Evolutionary conservation across 768 basidiomycete species (phyloP), one percentile per base, ranked within the genome.

Genomic region (Strobilomyces confusus): DNA sequence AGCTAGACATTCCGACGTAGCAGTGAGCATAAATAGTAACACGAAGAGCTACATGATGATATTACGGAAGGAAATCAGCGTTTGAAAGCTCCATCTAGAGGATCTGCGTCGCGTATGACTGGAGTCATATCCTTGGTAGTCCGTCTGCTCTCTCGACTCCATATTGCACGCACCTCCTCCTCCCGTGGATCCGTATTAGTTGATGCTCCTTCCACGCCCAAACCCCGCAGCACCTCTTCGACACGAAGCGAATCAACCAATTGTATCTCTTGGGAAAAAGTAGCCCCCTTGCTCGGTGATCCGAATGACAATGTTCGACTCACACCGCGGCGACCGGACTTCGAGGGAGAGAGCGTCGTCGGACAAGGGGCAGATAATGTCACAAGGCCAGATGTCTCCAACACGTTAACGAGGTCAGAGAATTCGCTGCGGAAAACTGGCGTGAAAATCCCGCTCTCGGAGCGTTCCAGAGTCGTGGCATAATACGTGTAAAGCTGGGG

Each of bases 401-500:
- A 71, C 44, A 92, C 72, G 23, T 80, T 78, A 1, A 87, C 62
- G 4, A 92, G 74, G 58, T 93, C 90, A 0, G 76, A 73, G 58
- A 93, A 91, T 60, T 92, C 89, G 64, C 80, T 87, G 9, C 87
- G 77, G 11, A 85, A 87, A 2, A 86, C 87, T 4, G 86, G 75
- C 3, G 78, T 71, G 56, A 89, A 85, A 5, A 80, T 65, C 15
- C 77, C 78, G 15, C 70, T 73, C 20, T 80, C 80, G 12, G 77
- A 73, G 32, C 86, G 79, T 15, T 74, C 73, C 9, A 93, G 78
- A 44, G 88, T 70, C 3, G 74, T 63, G 34, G 71, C 65, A 60
- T 92, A 92, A 66, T 83, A 89, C 0, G 77, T 62, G 52, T 90
- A 80, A 19, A 93, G 72, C 19, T 82, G 80, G 11, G 76, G 73